Base-by-base conservation (phyloP, 2,329 filamentous ascomycete species). In the Aspergillus sp. region DNA sequence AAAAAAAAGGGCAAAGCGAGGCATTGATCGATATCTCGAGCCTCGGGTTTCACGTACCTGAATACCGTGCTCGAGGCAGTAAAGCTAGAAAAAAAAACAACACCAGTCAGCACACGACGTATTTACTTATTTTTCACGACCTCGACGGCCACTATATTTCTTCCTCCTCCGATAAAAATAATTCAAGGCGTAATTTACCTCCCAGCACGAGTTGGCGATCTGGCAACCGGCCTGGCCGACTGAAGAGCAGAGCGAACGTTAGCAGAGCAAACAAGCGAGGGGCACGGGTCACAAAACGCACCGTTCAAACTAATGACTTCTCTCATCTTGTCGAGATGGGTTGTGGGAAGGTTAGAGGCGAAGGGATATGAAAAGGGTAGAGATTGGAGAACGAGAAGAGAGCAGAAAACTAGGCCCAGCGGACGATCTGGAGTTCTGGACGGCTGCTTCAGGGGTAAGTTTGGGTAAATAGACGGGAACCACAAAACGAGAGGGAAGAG, bases 191-290 rank as follows among this genome's bases (percentile, higher is more conserved):
- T 61, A 72, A 84, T 91, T 84, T 84, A 99, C 95, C 92, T 99
- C 95, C 95, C 95, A 99, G 88, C 95, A 98, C 73, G 95, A 95
- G 86, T 99, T 99, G 83, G 93, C 95, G 77, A 99, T 99, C 81
- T 99, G 95, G 88, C 95, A 98, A 90, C 95, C 95, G 79, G 95
- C 95, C 87, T 99, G 95, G 82, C 95, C 95, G 86, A 99, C 95
- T 99, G 78, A 47, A 58, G 52, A 52, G 58, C 46, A 52, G 58
- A 44, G 56, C 46, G 51, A 58, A 61, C 55, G 58, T 67, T 62
- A 67, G 65, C 65, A 51, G 61, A 57, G 56, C 57, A 44, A 62
- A 55, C 56, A 58, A 46, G 53, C 37, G 35, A 61, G 50, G 55
- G 52, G 58, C 55, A 54, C 11, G 23, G 41, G 59, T 37, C 56